Conservation (phyloP, 2,329 filamentous ascomycete species). For the Ophiostoma triangulosporum region DNA sequence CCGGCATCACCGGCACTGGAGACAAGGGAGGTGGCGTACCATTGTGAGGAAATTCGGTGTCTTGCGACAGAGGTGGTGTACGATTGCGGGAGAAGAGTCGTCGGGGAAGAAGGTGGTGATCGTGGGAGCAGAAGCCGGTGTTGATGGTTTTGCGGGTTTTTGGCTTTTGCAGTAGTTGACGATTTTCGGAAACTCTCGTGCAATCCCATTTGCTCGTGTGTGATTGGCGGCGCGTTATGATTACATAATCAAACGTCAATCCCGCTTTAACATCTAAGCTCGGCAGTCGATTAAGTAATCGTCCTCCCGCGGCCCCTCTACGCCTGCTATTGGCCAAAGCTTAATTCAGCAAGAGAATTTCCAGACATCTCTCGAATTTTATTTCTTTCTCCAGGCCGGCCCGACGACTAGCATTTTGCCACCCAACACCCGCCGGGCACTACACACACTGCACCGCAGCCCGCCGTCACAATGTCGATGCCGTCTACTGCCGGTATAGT, state of each 20-base stretch:
- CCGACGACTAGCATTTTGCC: neutral
- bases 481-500: slow-evolving; percentile 57
- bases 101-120: neutral
- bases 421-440: neutral
- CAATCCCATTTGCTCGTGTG: slow-evolving; percentile 10
- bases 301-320: neutral
- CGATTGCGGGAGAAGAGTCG: neutral
- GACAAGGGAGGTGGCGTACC: slow-evolving; percentile 8
- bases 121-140: neutral
- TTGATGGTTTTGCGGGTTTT: slow-evolving; percentile 9
- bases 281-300: slow-evolving; percentile 1
- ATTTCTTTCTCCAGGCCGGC: neutral
- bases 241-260: neutral
- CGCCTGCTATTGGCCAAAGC: neutral
- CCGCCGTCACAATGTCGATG: slow-evolving; percentile 4
- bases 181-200: slow-evolving; percentile 17
- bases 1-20: slow-evolving; percentile 8
- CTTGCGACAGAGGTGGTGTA: slow-evolving; percentile 1
- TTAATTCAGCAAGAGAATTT: neutral
- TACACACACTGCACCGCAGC: too few species aligned
- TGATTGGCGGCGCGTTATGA: neutral
- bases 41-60: slow-evolving; percentile 9
- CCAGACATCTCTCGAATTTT: neutral
- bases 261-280: too few species aligned
- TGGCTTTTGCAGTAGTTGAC: slow-evolving; percentile 10